Conservation (phyloP, 1,284 basidiomycete genomes). For the Apiotrichum montevideense region DNA sequence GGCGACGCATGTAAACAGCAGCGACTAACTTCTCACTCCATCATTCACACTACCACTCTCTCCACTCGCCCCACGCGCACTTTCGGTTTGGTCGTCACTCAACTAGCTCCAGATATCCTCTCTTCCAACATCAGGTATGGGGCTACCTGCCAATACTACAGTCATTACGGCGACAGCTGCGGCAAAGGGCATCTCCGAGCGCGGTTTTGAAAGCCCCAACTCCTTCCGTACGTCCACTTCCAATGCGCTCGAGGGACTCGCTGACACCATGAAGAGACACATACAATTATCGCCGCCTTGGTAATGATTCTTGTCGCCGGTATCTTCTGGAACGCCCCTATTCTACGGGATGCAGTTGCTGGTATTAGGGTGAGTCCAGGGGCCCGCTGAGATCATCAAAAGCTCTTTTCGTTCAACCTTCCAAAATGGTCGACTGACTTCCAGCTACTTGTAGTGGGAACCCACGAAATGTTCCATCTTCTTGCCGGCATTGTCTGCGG, state of each 20-base stretch:
- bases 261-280: slow-evolving; percentile 28
- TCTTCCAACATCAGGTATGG: too few species aligned
- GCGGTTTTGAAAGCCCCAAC: neutral
- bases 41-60: too few species aligned
- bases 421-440: too few species aligned
- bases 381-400: too few species aligned
- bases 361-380: slow-evolving; percentile 36
- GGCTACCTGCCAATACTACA: too few species aligned
- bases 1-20: too few species aligned
- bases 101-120: too few species aligned
- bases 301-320: slow-evolving; percentile 40
- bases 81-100: too few species aligned
- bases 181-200: slow-evolving; percentile 25
- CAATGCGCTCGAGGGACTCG: neutral
- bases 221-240: neutral
- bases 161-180: slow-evolving; percentile 17
- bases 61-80: too few species aligned
- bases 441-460: slow-evolving; percentile 43
- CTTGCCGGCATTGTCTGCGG: slow-evolving; percentile 39
- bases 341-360: slow-evolving; percentile 37
- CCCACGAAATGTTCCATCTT: slow-evolving; percentile 44
- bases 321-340: slow-evolving; percentile 43
- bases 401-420: too few species aligned
- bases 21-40: too few species aligned
- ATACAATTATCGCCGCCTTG: slow-evolving; percentile 43